Conservation (phyloP, 108 stramenopile genomes). For the Stephanodiscus minutulus region DNA sequence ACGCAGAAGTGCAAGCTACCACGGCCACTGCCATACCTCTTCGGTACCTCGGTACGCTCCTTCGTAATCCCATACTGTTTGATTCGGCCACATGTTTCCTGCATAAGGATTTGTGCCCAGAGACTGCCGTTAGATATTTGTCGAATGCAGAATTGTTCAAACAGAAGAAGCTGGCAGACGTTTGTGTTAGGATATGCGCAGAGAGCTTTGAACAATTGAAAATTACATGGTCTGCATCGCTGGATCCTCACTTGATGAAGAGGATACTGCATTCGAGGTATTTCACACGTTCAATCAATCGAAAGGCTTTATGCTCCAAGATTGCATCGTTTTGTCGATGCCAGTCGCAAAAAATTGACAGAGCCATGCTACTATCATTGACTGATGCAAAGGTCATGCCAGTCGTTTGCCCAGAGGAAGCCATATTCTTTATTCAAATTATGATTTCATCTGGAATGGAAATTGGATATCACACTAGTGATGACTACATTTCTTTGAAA, state of each 20-base stretch:
- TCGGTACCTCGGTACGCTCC: slow-evolving; percentile 31
- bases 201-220: slow-evolving; percentile 45
- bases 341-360: slow-evolving; percentile 31
- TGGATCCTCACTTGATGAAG: slow-evolving; percentile 36
- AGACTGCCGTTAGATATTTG: slow-evolving; percentile 38
- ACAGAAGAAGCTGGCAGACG: slow-evolving; percentile 39
- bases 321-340: slow-evolving; percentile 51
- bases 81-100: slow-evolving; percentile 41
- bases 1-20: slow-evolving; percentile 31
- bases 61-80: slow-evolving; percentile 38
- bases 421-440: slow-evolving; percentile 41
- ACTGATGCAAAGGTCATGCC: slow-evolving; percentile 44
- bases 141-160: slow-evolving; percentile 34
- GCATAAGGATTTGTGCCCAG: slow-evolving; percentile 34
- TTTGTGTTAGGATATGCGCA: slow-evolving; percentile 41
- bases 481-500: slow-evolving; percentile 6
- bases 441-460: slow-evolving; percentile 34
- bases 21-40: slow-evolving; percentile 38
- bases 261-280: slow-evolving; percentile 38
- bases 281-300: slow-evolving; percentile 25
- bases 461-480: slow-evolving; percentile 11
- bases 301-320: slow-evolving; percentile 30
- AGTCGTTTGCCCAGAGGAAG: slow-evolving; percentile 33
- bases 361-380: slow-evolving; percentile 14
- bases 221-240: slow-evolving; percentile 27